These are phyloP conservation scores for Streptanthus diversifolius DNA, from an alignment of 345 rosid species.

Conservation along the genomic window DNA sequence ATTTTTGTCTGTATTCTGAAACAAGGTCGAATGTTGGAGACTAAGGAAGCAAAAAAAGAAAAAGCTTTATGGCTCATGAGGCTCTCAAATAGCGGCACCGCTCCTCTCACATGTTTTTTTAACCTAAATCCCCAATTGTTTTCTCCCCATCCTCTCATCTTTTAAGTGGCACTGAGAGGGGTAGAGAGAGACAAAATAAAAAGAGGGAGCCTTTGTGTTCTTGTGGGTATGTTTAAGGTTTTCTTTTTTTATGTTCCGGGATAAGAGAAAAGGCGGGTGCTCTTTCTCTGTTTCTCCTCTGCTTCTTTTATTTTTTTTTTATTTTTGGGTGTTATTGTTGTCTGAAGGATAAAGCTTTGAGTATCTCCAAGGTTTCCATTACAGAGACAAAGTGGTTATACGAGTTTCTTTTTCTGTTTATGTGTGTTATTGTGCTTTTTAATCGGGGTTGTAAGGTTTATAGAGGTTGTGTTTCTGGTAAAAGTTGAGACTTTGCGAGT, in stretches of 20 bases:
- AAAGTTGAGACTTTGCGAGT: constrained; percentile 11
- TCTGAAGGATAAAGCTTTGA: constrained; percentile 15
- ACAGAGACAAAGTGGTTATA: background rate
- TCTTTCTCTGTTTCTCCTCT: constrained; percentile 26
- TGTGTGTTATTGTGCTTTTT: background rate
- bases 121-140: constrained; percentile 17
- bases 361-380: background rate
- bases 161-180: constrained; percentile 5
- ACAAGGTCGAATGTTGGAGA: constrained; percentile 71
- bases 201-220: constrained; percentile 5
- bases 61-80: constrained; percentile 37
- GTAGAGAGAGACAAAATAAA: background rate
- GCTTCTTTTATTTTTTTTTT: background rate
- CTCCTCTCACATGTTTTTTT: constrained; percentile 41
- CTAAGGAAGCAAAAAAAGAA: constrained; percentile 52
- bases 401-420: background rate
- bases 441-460: background rate
- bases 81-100: constrained; percentile 65
- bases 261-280: background rate
- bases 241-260: background rate
- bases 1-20: constrained; percentile 55
- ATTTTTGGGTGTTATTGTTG: constrained; percentile 10
- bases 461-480: background rate
- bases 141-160: constrained; percentile 29
- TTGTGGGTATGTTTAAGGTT: constrained; percentile 4